phyloP scores from a whole-genome alignment of 805 yeast genomes.

The Vanderwaltozyma polyspora region DNA sequence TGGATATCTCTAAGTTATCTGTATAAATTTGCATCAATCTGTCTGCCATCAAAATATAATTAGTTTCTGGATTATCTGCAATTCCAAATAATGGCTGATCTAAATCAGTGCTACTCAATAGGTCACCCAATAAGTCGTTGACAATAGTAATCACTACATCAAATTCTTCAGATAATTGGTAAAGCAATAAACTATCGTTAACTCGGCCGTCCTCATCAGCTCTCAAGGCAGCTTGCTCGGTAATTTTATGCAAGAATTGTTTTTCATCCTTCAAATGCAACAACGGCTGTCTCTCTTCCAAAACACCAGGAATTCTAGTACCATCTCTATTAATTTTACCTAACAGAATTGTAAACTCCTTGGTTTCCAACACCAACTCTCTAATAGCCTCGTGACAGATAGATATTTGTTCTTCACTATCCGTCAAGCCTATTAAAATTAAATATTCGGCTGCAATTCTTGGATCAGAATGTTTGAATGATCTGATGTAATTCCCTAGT shows the following conservation, averaged over 20 bases:
- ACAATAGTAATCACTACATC: constrained; percentile 67
- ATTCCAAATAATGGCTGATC: constrained; percentile 38
- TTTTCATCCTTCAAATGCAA: constrained; percentile 47
- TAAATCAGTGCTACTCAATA: constrained; percentile 58
- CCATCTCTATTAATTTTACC: constrained; percentile 81
- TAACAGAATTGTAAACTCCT: constrained; percentile 68
- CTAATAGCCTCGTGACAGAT: constrained; percentile 69
- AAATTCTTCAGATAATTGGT: constrained; percentile 81
- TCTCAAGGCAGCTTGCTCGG: constrained; percentile 72
- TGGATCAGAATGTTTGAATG: constrained; percentile 79
- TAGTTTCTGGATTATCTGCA: constrained; percentile 34
- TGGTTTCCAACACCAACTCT: constrained; percentile 74
- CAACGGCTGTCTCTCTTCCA: constrained; percentile 64
- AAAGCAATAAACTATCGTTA: constrained; percentile 73
- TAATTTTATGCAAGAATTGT: constrained; percentile 55
- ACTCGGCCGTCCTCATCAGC: constrained; percentile 89
- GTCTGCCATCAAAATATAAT: constrained; percentile 30
- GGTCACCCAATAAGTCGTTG: constrained; percentile 69
- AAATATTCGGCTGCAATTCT: constrained; percentile 86
- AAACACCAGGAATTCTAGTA: constrained; percentile 65
- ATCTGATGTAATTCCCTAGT: constrained; percentile 69
- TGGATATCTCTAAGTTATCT: constrained; percentile 48
- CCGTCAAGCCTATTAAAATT: constrained; percentile 51
- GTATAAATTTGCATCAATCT: constrained; percentile 29
- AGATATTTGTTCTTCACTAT: constrained; percentile 35